A percentile compares a stretch with the other conserved stretches of the same genome.
phyloP scores from a whole-genome alignment of 2,329 filamentous ascomycete genomes.

The Colletotrichum siamense region DNA sequence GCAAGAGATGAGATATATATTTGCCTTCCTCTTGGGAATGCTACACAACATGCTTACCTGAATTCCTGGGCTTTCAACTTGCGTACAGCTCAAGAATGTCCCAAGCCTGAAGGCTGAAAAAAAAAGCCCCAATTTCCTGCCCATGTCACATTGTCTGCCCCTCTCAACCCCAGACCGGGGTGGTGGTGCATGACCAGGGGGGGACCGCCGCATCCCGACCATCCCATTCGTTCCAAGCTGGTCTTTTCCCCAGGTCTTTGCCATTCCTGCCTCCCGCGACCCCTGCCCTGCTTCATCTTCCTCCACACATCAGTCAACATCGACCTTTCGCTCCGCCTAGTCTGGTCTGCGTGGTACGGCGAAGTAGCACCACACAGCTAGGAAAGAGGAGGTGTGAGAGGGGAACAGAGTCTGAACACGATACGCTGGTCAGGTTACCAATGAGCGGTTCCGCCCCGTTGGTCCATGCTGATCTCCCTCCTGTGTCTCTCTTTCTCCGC shows the following conservation, averaged over 20 bases:
- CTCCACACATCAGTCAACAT: slow-evolving; percentile 9
- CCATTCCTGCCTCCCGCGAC: slow-evolving; percentile 5
- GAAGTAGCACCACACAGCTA: background rate
- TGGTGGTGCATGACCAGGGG: slow-evolving; percentile 13
- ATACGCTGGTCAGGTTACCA: slow-evolving; percentile 1
- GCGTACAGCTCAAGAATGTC: background rate
- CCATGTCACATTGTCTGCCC: slow-evolving; percentile 13
- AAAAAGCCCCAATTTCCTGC: slow-evolving; percentile 16
- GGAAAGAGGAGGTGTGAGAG: background rate
- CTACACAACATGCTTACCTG: background rate
- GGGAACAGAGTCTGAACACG: slow-evolving; percentile 2
- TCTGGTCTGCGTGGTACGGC: background rate
- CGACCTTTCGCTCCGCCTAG: background rate
- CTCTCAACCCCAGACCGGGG: slow-evolving; percentile 17
- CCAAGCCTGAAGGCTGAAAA: slow-evolving; percentile 14
- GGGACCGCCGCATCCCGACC: slow-evolving; percentile 9
- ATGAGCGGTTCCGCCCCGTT: slow-evolving; percentile 14
- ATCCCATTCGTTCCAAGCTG: slow-evolving; percentile 5
- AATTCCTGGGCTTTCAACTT: background rate
- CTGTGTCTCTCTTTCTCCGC: background rate
- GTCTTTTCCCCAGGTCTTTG: slow-evolving; percentile 21
- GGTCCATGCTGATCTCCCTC: slow-evolving; percentile 13
- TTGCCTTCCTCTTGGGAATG: background rate
- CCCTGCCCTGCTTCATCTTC: background rate
- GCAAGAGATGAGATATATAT: background rate